Evolutionary conservation across 2,329 filamentous ascomycete genomes (phyloP), one percentile per base, ranked within the genome.

Genomic region (Aureobasidium sp.): DNA sequence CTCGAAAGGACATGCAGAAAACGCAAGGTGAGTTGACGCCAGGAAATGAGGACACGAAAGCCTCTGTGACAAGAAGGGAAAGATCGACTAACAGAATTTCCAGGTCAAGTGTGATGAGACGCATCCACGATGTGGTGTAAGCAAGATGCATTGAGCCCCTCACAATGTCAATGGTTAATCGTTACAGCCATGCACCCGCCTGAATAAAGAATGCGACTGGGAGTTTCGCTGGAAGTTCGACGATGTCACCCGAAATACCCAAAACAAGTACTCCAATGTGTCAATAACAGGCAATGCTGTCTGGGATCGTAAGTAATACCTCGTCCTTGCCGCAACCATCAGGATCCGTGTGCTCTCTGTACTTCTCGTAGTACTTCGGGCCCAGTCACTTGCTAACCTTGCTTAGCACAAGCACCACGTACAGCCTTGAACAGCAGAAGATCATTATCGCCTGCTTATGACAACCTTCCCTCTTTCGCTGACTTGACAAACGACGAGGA

Each of bases 131-230:
- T 84, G 82, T 70, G 80, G 79, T 70, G 79, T 81, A 76, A 65
- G 76, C 67, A 50, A 37, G 29, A 46, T 42, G 23, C 20, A 23
- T 17, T 36, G 29, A 50, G 9, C 15, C 17, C 29, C 20, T 32
- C 32, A 7, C 29, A 59, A 46, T 41, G 32, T 37, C 29, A 42
- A 5, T 47, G 37, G 29, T 55, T 62, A 29, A 60, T 46, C 15
- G 3, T 39, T 10, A 61, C 53, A 65, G 75, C 82, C 82, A 75
- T 85, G 82, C 70, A 75, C 78, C 34, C 76, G 82, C 60, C 73
- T 85, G 26, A 80, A 81, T 50, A 80, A 84, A 68, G 74, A 75
- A 39, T 85, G 83, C 69, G 82, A 85, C 68, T 85, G 84, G 71
- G 79, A 78, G 63, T 80, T 81, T 17, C 77, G 82, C 51, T 74